Conservation (phyloP, 257 asterid species). For the Penstemon newberryi region DNA sequence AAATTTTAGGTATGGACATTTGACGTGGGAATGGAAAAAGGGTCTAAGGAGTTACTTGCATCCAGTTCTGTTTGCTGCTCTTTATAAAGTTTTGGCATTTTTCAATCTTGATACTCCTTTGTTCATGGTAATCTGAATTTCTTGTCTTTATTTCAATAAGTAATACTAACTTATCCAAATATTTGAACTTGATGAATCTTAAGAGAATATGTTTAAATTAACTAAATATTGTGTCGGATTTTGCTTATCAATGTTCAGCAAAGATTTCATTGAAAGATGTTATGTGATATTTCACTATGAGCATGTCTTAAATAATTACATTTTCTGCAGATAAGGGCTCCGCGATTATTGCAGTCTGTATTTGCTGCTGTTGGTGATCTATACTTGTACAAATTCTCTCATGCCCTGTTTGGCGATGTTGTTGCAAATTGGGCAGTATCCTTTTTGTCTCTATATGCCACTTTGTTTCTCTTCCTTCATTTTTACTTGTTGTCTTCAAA, state of each 20-base stretch:
- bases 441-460: slow-evolving; percentile 33
- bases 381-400: slow-evolving; percentile 69
- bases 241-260: too few species aligned
- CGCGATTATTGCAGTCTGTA: slow-evolving; percentile 78
- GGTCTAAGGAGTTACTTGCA: slow-evolving; percentile 93
- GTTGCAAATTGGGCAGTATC: slow-evolving; percentile 87
- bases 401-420: slow-evolving; percentile 54
- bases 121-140: slow-evolving; percentile 70
- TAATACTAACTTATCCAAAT: too few species aligned
- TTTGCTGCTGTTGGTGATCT: slow-evolving; percentile 84
- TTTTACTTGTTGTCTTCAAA: slow-evolving; percentile 4
- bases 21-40: slow-evolving; percentile 80
- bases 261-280: not conserved
- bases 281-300: not conserved
- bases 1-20: slow-evolving; percentile 41
- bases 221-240: too few species aligned
- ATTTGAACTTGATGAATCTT: too few species aligned
- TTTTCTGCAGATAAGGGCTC: slow-evolving; percentile 68
- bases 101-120: slow-evolving; percentile 70
- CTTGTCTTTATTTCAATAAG: not conserved
- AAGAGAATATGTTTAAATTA: too few species aligned
- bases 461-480: not conserved
- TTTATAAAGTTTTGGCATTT: slow-evolving; percentile 74
- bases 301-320: not conserved
- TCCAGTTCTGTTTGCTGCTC: slow-evolving; percentile 76